Conservation (phyloP, 345 rosid species). For the Excoecaria agallocha region DNA sequence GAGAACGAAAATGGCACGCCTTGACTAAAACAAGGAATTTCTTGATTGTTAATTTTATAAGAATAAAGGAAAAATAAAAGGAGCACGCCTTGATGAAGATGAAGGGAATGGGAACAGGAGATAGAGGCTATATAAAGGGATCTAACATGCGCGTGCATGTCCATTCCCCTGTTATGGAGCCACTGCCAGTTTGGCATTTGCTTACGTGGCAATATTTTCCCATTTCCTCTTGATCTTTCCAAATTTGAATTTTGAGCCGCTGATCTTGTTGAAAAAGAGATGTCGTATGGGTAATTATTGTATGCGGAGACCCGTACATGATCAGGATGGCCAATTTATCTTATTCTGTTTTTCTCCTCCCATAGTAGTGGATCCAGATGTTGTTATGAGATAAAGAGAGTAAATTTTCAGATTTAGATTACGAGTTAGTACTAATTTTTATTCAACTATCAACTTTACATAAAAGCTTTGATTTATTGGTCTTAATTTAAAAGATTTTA, state of each 20-base stretch:
- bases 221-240: background rate
- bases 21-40: background rate
- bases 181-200: conserved; percentile 33
- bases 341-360: no score
- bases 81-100: background rate
- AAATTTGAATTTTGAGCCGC: conserved; percentile 34
- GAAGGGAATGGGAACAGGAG: conserved; percentile 25
- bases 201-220: conserved; percentile 26
- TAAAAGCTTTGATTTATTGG: no score
- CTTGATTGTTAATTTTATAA: no score
- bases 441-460: no score
- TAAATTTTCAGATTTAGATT: no score
- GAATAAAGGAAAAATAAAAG: no score
- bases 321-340: no score
- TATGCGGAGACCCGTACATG: background rate
- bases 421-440: no score
- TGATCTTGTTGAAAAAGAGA: conserved; percentile 16
- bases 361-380: conserved; percentile 23
- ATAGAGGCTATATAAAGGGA: conserved; percentile 34
- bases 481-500: no score
- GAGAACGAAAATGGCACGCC: conserved; percentile 20
- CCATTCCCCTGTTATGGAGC: conserved; percentile 17
- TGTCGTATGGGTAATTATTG: background rate
- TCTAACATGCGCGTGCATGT: conserved; percentile 39
- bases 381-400: background rate